Evolutionary conservation across 805 yeast species (phyloP), one percentile per base, ranked within the genome.

Genomic region (Candida maesae): DNA sequence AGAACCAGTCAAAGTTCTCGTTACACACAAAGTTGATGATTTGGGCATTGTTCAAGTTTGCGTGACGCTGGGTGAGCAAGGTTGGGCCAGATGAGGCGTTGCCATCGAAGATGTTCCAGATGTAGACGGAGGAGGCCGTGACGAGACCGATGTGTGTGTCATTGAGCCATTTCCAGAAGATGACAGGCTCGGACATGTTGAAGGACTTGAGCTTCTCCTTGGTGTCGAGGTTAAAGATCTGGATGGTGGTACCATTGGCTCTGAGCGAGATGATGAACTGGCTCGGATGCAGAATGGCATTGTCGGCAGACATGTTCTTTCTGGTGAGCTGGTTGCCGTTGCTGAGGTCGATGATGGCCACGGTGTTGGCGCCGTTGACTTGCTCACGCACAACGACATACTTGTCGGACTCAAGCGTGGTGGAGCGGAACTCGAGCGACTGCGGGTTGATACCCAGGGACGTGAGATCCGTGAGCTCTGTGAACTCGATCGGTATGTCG

Each of bases 221-320:
- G 23, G 88, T 70, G 39, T 81, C 85, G 55, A 93, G 74, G 66
- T 93, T 86, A 68, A 93, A 95, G 52, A 93, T 86, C 68, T 89
- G 99, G 47, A 93, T 76, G 29, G 96, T 90, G 36, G 96, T 89
- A 52, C 96, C 96, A 59, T 89, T 93, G 32, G 98, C 98, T 60
- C 98, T 79, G 51, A 93, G 78, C 13, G 96, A 88, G 55, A 93
- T 89, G 49, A 90, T 88, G 65, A 84, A 80, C 63, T 83, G 79
- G n/a, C 67, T 59, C 25, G 99, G 98, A 65, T 89, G 95, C 93
- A 93, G 81, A 60, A 93, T 93, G 37, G 97, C 98, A 48, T 89
- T 85, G 66, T 93, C 99, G 33, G 99, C 99, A 41, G 86, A 76
- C 96, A 93, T 93, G 63, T 86, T 84, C 66, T 93, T 91, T 60